These are phyloP conservation scores for Eucalyptus albens DNA, from an alignment of 345 rosid species.

Conservation along the genomic window DNA sequence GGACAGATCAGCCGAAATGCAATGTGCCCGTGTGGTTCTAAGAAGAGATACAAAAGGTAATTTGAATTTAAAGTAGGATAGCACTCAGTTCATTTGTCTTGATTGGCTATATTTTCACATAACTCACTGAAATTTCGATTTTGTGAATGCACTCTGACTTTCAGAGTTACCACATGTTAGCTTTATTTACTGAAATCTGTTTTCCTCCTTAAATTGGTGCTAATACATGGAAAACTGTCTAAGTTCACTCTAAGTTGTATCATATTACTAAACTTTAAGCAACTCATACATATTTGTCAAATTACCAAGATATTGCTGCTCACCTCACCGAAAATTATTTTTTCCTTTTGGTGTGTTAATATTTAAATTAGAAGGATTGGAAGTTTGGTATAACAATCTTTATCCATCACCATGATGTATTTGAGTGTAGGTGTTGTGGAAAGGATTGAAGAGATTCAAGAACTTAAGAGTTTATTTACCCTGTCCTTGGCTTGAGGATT, in stretches of 20 bases:
- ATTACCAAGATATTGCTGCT: neutral
- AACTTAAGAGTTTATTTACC: neutral
- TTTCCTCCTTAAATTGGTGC: neutral
- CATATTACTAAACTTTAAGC: neutral
- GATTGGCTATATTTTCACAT: neutral
- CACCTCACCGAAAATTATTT: neutral
- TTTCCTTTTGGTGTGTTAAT: neutral
- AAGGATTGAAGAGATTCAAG: neutral
- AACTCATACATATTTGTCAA: neutral
- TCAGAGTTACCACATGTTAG: neutral
- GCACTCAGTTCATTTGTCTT: neutral
- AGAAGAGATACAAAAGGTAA: constrained; percentile 92
- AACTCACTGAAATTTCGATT: neutral
- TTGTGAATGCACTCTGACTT: neutral
- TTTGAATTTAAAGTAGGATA: neutral
- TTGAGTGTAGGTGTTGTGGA: neutral
- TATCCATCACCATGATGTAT: neutral
- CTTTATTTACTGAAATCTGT: neutral
- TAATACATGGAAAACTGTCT: neutral
- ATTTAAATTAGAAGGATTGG: neutral
- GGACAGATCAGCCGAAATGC: constrained; percentile 94
- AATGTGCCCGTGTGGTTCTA: constrained; percentile 90
- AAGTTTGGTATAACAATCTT: neutral
- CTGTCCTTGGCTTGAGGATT: neutral
- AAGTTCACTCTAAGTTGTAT: neutral